Conservation (phyloP, 192 early-diverging fungal genomes). For the Spizellomyces punctatus region DNA sequence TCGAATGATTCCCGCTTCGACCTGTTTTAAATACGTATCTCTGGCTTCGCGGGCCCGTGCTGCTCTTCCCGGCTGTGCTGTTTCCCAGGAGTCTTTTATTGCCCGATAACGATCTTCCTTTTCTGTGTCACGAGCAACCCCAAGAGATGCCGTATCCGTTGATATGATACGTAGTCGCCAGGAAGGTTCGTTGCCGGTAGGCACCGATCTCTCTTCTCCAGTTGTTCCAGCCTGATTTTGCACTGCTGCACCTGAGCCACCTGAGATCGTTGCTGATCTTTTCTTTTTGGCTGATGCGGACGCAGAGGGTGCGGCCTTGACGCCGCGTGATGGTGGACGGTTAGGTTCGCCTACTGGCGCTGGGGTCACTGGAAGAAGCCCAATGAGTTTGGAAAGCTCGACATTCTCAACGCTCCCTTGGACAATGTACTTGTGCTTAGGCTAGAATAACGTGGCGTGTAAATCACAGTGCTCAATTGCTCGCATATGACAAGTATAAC, state of each 20-base stretch:
- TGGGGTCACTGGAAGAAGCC: not conserved
- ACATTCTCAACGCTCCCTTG: conserved; percentile 44
- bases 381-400: conserved; percentile 20
- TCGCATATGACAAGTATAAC: too few species aligned
- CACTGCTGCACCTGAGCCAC: conserved; percentile 4
- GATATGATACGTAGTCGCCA: conserved; percentile 57
- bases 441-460: conserved; percentile 7
- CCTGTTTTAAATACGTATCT: conserved; percentile 49
- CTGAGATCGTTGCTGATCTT: conserved; percentile 21
- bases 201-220: conserved; percentile 15
- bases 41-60: conserved; percentile 52
- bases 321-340: conserved; percentile 41
- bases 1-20: conserved; percentile 44
- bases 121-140: conserved; percentile 60
- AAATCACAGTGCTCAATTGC: too few species aligned
- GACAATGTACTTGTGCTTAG: conserved; percentile 55
- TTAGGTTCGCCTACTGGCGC: conserved; percentile 23
- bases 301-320: conserved; percentile 29
- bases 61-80: conserved; percentile 49
- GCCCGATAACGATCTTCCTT: conserved; percentile 60
- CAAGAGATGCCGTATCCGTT: conserved; percentile 46
- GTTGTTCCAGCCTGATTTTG: not conserved
- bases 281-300: conserved; percentile 49
- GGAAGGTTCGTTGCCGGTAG: conserved; percentile 33
- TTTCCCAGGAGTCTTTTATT: conserved; percentile 65